phyloP scores from a whole-genome alignment of 805 yeast genomes.

The Isabelozyma heimii region DNA sequence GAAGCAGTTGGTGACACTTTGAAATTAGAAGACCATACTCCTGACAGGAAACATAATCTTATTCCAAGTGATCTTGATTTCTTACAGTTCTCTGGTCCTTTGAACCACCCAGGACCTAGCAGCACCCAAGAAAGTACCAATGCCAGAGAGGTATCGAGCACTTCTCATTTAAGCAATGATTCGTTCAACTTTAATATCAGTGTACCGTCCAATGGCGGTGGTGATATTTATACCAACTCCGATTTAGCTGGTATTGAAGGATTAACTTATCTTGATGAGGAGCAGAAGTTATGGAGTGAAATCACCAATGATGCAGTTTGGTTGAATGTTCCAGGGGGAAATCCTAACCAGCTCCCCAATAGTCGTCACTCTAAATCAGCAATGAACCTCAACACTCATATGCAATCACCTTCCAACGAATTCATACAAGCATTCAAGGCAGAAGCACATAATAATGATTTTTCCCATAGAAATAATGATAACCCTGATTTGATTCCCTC shows the following conservation, averaged over 20 bases:
- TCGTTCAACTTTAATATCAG: slow-evolving; percentile 13
- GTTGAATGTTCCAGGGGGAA: slow-evolving; percentile 42
- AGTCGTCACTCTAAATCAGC: slow-evolving; percentile 1
- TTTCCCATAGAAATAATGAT: background rate
- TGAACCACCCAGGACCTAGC: background rate
- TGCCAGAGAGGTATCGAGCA: background rate
- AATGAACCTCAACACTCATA: background rate
- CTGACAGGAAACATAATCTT: no score
- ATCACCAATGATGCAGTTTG: slow-evolving; percentile 76
- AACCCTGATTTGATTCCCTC: background rate
- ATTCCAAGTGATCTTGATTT: slow-evolving; percentile 13
- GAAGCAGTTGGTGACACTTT: background rate
- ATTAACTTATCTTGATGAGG: slow-evolving; percentile 38
- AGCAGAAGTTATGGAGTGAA: slow-evolving; percentile 68
- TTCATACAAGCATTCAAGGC: background rate
- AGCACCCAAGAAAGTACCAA: background rate
- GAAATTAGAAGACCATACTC: background rate
- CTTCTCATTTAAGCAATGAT: slow-evolving; percentile 17
- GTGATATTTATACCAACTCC: slow-evolving; percentile 31
- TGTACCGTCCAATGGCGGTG: slow-evolving; percentile 10
- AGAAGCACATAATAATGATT: slow-evolving; percentile 1
- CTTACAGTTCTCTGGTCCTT: slow-evolving; percentile 14
- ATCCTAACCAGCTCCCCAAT: slow-evolving; percentile 18
- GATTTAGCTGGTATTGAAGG: slow-evolving; percentile 45
- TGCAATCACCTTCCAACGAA: background rate